phyloP scores from a whole-genome alignment of 1,284 basidiomycete species.

The Athelia sp. region DNA sequence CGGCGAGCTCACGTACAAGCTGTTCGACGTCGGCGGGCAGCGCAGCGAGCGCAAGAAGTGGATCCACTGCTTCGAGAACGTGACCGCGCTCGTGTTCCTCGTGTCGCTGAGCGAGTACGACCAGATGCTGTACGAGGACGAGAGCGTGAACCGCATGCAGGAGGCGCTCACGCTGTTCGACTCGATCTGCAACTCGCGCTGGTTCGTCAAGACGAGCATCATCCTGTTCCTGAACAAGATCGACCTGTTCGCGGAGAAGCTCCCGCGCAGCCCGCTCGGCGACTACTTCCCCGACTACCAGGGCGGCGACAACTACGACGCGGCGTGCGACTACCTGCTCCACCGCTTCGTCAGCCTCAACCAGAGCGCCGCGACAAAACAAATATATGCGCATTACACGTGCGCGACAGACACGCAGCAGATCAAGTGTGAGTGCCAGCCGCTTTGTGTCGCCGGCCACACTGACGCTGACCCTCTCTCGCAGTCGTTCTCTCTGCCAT shows the following conservation, averaged over 20 bases:
- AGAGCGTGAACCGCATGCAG: conserved; percentile 95
- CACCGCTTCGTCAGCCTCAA: conserved; percentile 86
- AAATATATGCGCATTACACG: conserved; percentile 87
- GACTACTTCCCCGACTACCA: conserved; percentile 88
- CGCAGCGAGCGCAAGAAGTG: conserved; percentile 93
- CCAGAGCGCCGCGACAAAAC: conserved; percentile 82
- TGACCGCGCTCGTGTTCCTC: conserved; percentile 92
- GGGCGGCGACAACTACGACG: conserved; percentile 82
- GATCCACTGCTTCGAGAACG: conserved; percentile 97
- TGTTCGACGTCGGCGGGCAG: conserved; percentile 96
- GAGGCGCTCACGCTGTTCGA: conserved; percentile 94
- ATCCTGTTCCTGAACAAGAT: conserved; percentile 95
- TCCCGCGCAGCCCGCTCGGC: conserved; percentile 80
- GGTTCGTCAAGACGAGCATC: conserved; percentile 89
- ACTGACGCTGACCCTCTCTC: conserved; percentile 4
- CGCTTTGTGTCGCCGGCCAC: conserved; percentile 1
- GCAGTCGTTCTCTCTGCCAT: conserved; percentile 78
- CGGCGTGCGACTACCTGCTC: conserved; percentile 81
- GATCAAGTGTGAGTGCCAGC: conserved; percentile 68
- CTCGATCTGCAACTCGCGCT: conserved; percentile 93
- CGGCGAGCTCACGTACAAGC: conserved; percentile 86
- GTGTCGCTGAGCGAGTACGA: conserved; percentile 94
- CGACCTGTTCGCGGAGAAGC: conserved; percentile 93
- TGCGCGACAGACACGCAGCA: conserved; percentile 89
- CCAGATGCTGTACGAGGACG: conserved; percentile 91